Percentiles rank a stretch among this genome's conserved stretches.
phyloP scores from a whole-genome alignment of 1,139 yeast species.

The Zygosaccharomyces pseudobailii region DNA sequence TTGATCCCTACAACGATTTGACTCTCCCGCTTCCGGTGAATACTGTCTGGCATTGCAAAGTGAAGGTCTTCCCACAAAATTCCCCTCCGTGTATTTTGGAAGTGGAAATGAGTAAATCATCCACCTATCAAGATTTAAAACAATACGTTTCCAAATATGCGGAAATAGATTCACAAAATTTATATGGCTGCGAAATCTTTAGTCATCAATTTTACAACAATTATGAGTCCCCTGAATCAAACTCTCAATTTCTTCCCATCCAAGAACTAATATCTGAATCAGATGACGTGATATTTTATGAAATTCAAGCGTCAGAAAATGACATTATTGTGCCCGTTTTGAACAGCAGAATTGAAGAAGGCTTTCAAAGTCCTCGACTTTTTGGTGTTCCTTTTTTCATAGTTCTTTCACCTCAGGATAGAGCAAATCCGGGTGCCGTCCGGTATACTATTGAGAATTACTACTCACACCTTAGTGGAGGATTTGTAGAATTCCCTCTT shows the following conservation, averaged over 20 bases:
- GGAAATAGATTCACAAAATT: conserved; percentile 39
- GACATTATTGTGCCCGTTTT: conserved; percentile 67
- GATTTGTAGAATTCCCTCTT: conserved; percentile 25
- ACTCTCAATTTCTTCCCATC: conserved; percentile 58
- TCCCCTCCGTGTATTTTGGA: conserved; percentile 51
- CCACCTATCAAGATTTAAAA: conserved; percentile 63
- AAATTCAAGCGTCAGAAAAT: conserved; percentile 41
- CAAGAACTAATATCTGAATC: conserved; percentile 60
- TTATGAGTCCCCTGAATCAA: conserved; percentile 57
- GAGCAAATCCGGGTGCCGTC: conserved; percentile 50
- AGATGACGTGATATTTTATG: conserved; percentile 69
- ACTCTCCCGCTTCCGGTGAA: conserved; percentile 85
- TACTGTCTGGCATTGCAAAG: conserved; percentile 65
- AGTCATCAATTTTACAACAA: conserved; percentile 64
- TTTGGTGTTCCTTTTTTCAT: conserved; percentile 79
- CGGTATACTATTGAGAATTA: conserved; percentile 49
- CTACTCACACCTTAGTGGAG: conserved; percentile 40
- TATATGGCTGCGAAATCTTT: conserved; percentile 69
- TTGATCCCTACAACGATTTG: conserved; percentile 90
- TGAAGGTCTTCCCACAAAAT: conserved; percentile 56
- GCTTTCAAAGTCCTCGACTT: conserved; percentile 36
- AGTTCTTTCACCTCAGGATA: conserved; percentile 46
- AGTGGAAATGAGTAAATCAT: conserved; percentile 65
- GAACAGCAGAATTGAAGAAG: conserved; percentile 46
- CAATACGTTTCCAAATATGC: conserved; percentile 53